Evolutionary conservation across 352 stramenopile genomes (phyloP).

Genomic region (Pilasporangium apinafurcum): DNA sequence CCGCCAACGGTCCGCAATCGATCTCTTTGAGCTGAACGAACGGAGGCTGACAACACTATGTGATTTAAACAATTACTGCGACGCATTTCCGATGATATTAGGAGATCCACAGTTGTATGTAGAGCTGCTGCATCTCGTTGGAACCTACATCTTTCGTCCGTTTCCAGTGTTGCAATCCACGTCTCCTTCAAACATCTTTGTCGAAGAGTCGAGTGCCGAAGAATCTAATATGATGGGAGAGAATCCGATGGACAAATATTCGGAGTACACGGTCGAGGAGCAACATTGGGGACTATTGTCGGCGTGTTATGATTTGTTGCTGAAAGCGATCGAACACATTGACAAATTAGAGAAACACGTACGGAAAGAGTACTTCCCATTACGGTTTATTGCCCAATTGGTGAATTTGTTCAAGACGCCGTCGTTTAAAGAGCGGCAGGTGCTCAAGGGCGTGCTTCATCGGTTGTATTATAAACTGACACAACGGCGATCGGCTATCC

Average conservation of each 20-base stretch:
- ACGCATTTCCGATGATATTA: constrained; percentile 76
- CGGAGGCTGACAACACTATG: constrained; percentile 76
- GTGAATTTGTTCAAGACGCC: constrained; percentile 83
- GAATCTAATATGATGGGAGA: constrained; percentile 41
- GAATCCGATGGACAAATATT: constrained; percentile 82
- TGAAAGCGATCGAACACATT: constrained; percentile 85
- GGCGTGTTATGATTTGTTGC: constrained; percentile 73
- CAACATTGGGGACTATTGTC: constrained; percentile 78
- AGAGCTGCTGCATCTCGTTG: constrained; percentile 74
- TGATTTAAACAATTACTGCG: constrained; percentile 83
- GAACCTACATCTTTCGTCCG: constrained; percentile 78
- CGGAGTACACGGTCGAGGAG: constrained; percentile 77
- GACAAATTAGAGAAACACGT: constrained; percentile 86
- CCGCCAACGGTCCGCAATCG: constrained; percentile 23
- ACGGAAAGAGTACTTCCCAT: constrained; percentile 79
- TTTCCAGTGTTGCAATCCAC: constrained; percentile 44
- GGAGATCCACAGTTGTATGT: constrained; percentile 76
- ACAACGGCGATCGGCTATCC: constrained; percentile 80
- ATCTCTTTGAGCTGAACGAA: constrained; percentile 85
- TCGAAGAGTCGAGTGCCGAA: constrained; percentile 70
- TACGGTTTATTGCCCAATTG: constrained; percentile 75
- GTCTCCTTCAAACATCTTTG: constrained; percentile 72
- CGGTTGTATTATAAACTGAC: constrained; percentile 89
- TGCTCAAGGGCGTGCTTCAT: constrained; percentile 83
- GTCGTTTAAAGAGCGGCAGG: constrained; percentile 83